These are phyloP conservation scores for Apiospora pterosperma DNA, from an alignment of 2,329 filamentous ascomycete species.

Conservation along the genomic window DNA sequence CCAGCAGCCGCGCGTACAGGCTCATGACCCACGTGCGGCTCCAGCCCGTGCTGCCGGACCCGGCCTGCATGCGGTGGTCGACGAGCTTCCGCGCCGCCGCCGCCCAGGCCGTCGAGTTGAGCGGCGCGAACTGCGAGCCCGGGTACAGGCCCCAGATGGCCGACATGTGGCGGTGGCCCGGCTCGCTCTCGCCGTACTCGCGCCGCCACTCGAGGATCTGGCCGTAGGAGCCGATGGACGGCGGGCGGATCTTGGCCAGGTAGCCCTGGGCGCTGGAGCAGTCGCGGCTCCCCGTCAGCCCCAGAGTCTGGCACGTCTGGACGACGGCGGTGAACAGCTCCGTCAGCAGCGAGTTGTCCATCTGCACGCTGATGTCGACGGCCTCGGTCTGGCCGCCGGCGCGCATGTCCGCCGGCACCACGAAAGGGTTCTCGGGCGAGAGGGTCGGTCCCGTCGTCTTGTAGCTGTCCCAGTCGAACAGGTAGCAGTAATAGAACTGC, in stretches of 20 bases:
- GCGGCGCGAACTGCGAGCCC: slow-evolving; percentile 13
- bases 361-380: slow-evolving; percentile 12
- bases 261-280: slow-evolving; percentile 8
- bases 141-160: slow-evolving; percentile 17
- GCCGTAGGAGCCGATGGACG: slow-evolving; percentile 14
- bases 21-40: slow-evolving; percentile 44
- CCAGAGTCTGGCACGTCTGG: slow-evolving; percentile 12
- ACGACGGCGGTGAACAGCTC: slow-evolving; percentile 29
- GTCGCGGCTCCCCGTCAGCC: slow-evolving; percentile 5
- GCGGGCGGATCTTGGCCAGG: slow-evolving; percentile 11
- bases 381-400: slow-evolving; percentile 5
- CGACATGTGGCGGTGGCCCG: slow-evolving; percentile 18
- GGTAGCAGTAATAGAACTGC: slow-evolving; percentile 35
- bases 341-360: slow-evolving; percentile 29
- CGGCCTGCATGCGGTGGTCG: slow-evolving; percentile 12
- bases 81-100: slow-evolving; percentile 13
- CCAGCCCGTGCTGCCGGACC: slow-evolving; percentile 37
- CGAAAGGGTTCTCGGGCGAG: slow-evolving; percentile 15
- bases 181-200: slow-evolving; percentile 15
- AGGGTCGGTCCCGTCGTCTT: slow-evolving; percentile 14
- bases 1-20: slow-evolving; percentile 40
- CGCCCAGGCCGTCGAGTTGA: slow-evolving; percentile 8
- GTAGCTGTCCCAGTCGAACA: slow-evolving; percentile 26
- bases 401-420: slow-evolving; percentile 6
- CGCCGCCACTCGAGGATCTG: slow-evolving; percentile 20